A percentile compares a stretch with the other conserved stretches of the same genome.
These are phyloP conservation scores for Solanum neorickii DNA, from an alignment of 257 asterid species.

Conservation along the genomic window DNA sequence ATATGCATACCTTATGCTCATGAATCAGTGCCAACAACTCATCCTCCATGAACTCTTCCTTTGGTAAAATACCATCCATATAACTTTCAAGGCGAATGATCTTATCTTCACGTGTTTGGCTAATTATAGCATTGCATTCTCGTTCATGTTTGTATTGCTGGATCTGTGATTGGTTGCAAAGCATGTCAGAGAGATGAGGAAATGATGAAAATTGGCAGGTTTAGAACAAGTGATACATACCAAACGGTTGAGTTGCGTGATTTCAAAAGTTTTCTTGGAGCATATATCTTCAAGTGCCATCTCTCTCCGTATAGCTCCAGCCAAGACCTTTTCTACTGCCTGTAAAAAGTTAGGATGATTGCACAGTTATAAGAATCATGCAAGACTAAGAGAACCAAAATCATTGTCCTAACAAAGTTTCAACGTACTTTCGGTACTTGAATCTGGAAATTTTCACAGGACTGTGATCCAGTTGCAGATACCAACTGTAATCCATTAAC, in stretches of 20 bases:
- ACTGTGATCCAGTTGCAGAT: slow-evolving; percentile 4
- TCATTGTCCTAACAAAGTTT: not conserved
- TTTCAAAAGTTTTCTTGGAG: slow-evolving; percentile 63
- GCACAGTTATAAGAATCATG: not conserved
- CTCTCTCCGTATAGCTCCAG: slow-evolving; percentile 98
- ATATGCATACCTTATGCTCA: slow-evolving; percentile 65
- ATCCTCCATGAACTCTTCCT: slow-evolving; percentile 87
- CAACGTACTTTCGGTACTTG: slow-evolving; percentile 83
- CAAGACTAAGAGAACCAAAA: not conserved
- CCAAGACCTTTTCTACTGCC: slow-evolving; percentile 96
- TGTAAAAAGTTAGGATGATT: slow-evolving; percentile 18
- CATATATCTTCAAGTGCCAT: slow-evolving; percentile 92
- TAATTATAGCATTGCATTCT: slow-evolving; percentile 77
- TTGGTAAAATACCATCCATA: slow-evolving; percentile 81
- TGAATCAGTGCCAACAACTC: slow-evolving; percentile 59
- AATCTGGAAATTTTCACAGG: slow-evolving; percentile 35
- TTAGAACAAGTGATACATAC: slow-evolving; percentile 21
- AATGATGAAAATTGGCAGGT: not conserved
- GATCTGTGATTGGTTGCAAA: slow-evolving; percentile 36
- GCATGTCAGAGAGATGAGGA: not conserved
- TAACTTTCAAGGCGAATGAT: slow-evolving; percentile 89
- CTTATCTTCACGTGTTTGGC: slow-evolving; percentile 94
- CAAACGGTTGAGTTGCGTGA: slow-evolving; percentile 85
- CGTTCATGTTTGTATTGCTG: slow-evolving; percentile 98
- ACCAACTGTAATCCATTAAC: slow-evolving; percentile 25